Conservation (phyloP, 306 rosid species). For the Cucumis melo region DNA sequence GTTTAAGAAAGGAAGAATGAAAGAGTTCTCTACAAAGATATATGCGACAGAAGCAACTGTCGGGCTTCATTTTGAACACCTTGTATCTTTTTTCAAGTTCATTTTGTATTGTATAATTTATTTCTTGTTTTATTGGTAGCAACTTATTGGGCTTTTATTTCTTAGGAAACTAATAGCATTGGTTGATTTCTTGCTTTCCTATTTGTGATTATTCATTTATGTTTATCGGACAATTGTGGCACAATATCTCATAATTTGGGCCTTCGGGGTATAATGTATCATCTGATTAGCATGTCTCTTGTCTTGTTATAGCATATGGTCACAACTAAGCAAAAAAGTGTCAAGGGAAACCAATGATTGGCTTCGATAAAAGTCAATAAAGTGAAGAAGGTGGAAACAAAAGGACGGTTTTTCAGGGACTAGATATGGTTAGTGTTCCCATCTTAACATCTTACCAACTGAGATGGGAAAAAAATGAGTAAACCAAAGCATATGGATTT, state of each 20-base stretch:
- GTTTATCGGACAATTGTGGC: not conserved
- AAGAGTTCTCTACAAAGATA: too few species aligned
- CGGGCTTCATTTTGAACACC: not conserved
- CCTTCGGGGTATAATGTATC: not conserved
- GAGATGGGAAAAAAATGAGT: too few species aligned
- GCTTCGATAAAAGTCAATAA: not conserved
- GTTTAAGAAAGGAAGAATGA: too few species aligned
- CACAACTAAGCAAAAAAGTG: not conserved
- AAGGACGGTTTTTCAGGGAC: not conserved
- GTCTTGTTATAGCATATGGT: too few species aligned
- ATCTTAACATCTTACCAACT: not conserved
- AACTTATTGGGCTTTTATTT: not conserved
- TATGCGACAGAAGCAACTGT: too few species aligned
- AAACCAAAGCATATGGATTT: too few species aligned
- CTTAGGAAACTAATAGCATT: not conserved
- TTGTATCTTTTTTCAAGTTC: not conserved
- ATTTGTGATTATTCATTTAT: not conserved
- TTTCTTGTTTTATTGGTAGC: not conserved
- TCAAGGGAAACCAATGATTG: not conserved
- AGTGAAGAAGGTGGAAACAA: not conserved
- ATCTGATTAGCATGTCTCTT: too few species aligned
- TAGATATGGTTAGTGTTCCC: not conserved
- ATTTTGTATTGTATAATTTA: not conserved
- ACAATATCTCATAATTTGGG: not conserved
- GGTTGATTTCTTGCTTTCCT: not conserved